Percentiles rank a stretch among this genome's conserved stretches.
Evolutionary conservation across 208 protist genomes (phyloP).

Genomic region (Leishmania gerbilli): DNA sequence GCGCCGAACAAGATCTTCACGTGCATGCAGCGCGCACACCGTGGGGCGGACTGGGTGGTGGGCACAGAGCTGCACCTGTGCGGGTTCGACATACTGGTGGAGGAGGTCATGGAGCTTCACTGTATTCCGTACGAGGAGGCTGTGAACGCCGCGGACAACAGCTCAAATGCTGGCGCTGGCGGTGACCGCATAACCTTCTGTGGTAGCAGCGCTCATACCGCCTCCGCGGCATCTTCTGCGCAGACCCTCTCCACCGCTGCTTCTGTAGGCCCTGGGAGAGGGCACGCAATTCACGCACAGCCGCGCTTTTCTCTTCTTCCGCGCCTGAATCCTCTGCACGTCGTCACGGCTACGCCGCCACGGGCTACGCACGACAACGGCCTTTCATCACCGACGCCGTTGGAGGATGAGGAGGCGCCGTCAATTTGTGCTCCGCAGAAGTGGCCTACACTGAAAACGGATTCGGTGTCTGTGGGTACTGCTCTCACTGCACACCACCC

Average conservation of each 20-base stretch:
- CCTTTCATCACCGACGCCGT: not conserved
- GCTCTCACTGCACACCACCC: not conserved
- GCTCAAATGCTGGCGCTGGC: not conserved
- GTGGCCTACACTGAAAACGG: not conserved
- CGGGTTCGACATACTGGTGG: constrained; percentile 56
- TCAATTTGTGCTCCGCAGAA: not conserved
- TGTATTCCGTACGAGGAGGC: constrained; percentile 51
- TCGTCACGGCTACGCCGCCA: not conserved
- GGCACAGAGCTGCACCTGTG: constrained; percentile 54
- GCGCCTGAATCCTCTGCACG: not conserved
- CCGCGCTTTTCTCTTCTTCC: not conserved
- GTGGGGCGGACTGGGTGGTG: constrained; percentile 51
- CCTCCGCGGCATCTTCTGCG: not conserved
- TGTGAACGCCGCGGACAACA: not conserved
- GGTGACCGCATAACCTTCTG: not conserved
- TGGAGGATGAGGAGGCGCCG: not conserved
- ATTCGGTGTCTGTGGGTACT: not conserved
- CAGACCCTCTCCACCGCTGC: not conserved
- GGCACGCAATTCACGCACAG: not conserved
- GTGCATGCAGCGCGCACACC: constrained; percentile 51
- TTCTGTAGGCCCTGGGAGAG: not conserved
- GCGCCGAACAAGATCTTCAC: constrained; percentile 49
- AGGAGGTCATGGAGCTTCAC: constrained; percentile 70
- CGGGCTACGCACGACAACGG: not conserved
- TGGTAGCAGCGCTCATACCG: not conserved